Conservation (phyloP, 345 rosid species). For the Ricinus communis region DNA sequence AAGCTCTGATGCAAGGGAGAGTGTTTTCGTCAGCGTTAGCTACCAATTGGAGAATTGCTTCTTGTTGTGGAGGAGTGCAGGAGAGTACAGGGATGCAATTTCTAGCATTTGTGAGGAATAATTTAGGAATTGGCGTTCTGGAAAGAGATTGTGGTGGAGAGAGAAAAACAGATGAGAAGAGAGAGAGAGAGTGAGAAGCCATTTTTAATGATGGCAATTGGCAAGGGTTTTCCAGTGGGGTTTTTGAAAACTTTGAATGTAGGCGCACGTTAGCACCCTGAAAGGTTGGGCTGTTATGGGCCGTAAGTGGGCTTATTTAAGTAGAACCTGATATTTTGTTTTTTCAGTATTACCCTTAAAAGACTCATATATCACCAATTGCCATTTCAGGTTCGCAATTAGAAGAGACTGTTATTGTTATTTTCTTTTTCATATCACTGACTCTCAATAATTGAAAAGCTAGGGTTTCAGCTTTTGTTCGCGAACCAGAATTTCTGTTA, state of each 20-base stretch:
- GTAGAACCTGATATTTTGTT: too few relatives aligned
- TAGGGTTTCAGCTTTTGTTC: neutral
- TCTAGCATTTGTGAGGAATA: conserved; percentile 14
- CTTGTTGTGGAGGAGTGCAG: conserved; percentile 41
- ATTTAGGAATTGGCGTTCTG: conserved; percentile 5
- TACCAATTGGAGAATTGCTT: conserved; percentile 60
- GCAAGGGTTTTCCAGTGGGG: conserved; percentile 3
- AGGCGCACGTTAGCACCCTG: neutral
- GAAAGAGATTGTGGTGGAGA: neutral
- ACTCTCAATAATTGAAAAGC: neutral
- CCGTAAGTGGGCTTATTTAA: neutral
- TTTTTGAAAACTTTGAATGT: neutral
- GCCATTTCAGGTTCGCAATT: too few relatives aligned
- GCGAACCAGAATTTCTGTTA: neutral
- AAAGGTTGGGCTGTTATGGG: neutral
- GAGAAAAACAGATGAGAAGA: neutral
- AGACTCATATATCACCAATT: too few relatives aligned
- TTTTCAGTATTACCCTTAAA: too few relatives aligned
- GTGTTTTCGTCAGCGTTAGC: conserved; percentile 55
- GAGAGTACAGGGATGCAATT: conserved; percentile 25
- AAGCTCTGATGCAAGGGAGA: conserved; percentile 79
- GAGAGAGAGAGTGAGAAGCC: neutral
- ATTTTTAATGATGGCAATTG: neutral
- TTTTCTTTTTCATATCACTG: neutral
- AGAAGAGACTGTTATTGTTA: too few relatives aligned